A percentile compares a stretch with the other conserved stretches of the same genome.
Evolutionary conservation across 2,329 filamentous ascomycete genomes (phyloP).

Genomic region (Cladosporium colombiae): DNA sequence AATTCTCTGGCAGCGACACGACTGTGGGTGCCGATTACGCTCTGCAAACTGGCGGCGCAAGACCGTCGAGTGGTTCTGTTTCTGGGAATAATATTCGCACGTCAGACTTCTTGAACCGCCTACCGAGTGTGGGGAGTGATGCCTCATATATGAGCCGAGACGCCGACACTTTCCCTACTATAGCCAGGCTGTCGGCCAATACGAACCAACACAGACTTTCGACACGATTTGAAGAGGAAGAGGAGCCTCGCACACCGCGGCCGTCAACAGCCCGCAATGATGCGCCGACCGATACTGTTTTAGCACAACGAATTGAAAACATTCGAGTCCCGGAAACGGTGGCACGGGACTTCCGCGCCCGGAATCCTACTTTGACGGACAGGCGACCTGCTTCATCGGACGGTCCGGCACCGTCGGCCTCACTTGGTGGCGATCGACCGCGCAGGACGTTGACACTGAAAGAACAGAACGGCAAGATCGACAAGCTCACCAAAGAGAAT

Average conservation of each 20-base stretch:
- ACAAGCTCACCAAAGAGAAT: constrained; percentile 94
- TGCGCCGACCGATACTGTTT: constrained; percentile 74
- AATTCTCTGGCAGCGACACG: constrained; percentile 69
- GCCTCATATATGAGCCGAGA: constrained; percentile 60
- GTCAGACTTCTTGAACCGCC: constrained; percentile 65
- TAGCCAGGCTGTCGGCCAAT: constrained; percentile 39
- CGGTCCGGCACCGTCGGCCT: constrained; percentile 30
- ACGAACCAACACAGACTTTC: constrained; percentile 30
- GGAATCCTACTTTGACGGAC: constrained; percentile 64
- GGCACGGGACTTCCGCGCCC: constrained; percentile 80
- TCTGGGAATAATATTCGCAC: constrained; percentile 33
- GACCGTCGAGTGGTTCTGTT: constrained; percentile 22
- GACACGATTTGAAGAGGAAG: constrained; percentile 46
- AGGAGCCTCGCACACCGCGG: constrained; percentile 73
- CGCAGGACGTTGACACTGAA: constrained; percentile 71
- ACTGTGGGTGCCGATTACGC: constrained; percentile 79
- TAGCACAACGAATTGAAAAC: constrained; percentile 83
- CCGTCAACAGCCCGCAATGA: constrained; percentile 53
- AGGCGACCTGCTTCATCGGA: constrained; percentile 46
- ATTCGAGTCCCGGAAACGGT: constrained; percentile 89
- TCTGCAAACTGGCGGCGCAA: constrained; percentile 75
- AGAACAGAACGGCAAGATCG: constrained; percentile 96
- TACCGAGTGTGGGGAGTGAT: constrained; percentile 87
- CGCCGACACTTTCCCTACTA: constrained; percentile 25
- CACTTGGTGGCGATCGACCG: constrained; percentile 33